Conservation (phyloP, 2,329 filamentous ascomycete species). For the Diaporthe australafricana region DNA sequence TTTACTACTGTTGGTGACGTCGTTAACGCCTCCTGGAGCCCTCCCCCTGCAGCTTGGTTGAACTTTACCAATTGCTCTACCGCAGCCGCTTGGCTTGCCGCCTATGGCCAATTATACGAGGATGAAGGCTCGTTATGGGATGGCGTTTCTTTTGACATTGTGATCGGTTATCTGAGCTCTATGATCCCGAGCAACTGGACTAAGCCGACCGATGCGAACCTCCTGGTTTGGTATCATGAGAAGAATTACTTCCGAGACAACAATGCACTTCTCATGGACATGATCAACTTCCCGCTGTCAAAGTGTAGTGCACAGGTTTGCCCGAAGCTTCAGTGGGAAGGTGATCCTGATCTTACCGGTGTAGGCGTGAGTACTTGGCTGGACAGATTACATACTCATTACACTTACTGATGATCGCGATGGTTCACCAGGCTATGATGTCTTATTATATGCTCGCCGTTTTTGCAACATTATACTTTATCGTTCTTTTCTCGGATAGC, state of each 20-base stretch:
- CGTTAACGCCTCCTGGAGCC: constrained; percentile 22
- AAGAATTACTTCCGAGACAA: constrained; percentile 4
- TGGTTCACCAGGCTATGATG: constrained; percentile 28
- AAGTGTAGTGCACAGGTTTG: constrained; percentile 35
- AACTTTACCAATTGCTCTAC: constrained; percentile 20
- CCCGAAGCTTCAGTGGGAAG: constrained; percentile 33
- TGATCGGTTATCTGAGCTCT: constrained; percentile 20
- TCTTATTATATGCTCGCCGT: constrained; percentile 35
- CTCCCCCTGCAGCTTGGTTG: constrained; percentile 17
- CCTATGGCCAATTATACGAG: constrained; percentile 11
- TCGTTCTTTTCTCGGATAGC: constrained; percentile 26
- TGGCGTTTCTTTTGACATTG: constrained; percentile 16
- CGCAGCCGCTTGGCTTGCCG: constrained; percentile 14
- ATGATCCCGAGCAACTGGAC: constrained; percentile 32
- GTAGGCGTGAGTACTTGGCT: constrained; percentile 29
- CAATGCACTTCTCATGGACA: constrained; percentile 19
- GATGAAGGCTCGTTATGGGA: constrained; percentile 21
- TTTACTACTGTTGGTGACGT: constrained; percentile 23
- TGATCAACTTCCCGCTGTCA: background rate
- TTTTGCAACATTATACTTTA: constrained; percentile 35
- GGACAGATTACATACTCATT: too few relatives aligned
- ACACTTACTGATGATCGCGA: background rate
- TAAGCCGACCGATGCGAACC: background rate
- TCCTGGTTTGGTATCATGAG: constrained; percentile 29
- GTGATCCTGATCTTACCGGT: constrained; percentile 34